Evolutionary conservation across 75 land plant genomes (phyloP), one percentile per base, ranked within the genome.

Genomic region (Sequoiadendron giganteum): DNA sequence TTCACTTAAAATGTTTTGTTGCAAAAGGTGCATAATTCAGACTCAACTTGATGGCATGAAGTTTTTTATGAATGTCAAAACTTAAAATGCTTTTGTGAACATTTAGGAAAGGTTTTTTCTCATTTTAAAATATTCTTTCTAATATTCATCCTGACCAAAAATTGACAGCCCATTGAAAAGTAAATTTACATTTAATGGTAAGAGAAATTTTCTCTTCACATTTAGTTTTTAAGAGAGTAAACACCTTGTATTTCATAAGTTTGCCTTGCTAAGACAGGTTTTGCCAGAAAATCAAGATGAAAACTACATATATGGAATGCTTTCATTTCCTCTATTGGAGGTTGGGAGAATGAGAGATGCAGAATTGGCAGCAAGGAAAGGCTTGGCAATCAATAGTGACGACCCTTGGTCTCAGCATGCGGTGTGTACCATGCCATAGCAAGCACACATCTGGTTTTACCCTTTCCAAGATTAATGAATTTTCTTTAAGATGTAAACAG

Each of bases 391-490:
- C 65, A 93, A 95, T 75, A 90, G 88, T 49, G 86, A 91, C 52
- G 99, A 98, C 83, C 80, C 90, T 4, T 98, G 99, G 99, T 89
- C 96, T 45, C 99, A 98, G 86, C 99, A 98, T 93, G 92, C 91
- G 84, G 99, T 98, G 87, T 86, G 97, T 88, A 36, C 87, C 47
- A 79, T 38, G 30, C 32, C 40, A 36, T 38, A 70, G 86, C 81
- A 84, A 47, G 43, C 45, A 65, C 19, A 40, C 25, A 65, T 40
- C 45, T 40, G 79, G 87, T 82, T 82, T 49, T 25, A 82, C 3
- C 25, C 43, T 47, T 5, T 47, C 15, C 84, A 82, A 47, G 84
- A 82, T 82, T 47, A 25, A 82, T 82, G 49, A 3, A 3, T 82
- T 82, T 43, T 47, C 30, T 47, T 43, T 10, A 25, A 47, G 6